phyloP scores from a whole-genome alignment of 345 rosid species.

The Melaleuca alternifolia region DNA sequence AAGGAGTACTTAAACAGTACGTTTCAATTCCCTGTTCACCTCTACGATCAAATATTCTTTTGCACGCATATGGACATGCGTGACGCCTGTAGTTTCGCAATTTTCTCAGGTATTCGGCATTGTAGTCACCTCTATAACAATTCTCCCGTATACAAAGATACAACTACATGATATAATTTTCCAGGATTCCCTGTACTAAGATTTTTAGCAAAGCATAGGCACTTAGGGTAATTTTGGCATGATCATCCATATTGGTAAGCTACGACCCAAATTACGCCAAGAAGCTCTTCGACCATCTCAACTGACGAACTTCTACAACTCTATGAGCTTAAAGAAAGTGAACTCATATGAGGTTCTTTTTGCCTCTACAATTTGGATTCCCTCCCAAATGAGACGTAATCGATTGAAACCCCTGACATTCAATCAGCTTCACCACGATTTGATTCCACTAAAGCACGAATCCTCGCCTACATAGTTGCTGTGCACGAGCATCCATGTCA shows the following conservation, averaged over 20 bases:
- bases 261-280: neutral
- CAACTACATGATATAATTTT: no score
- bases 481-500: no score
- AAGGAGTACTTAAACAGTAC: no score
- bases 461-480: neutral
- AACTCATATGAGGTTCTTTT: neutral
- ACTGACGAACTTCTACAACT: neutral
- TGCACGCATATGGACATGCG: no score
- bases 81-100: no score
- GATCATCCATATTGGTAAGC: neutral
- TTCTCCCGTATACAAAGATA: no score
- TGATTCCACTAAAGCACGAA: neutral
- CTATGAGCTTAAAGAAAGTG: neutral
- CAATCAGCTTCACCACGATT: neutral
- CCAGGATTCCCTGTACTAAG: no score
- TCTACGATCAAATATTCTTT: no score
- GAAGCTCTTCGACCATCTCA: neutral
- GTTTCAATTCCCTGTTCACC: no score
- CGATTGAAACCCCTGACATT: neutral
- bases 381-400: neutral
- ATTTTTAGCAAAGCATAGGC: neutral
- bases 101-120: no score
- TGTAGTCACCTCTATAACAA: no score
- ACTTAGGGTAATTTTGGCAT: neutral
- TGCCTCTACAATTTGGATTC: neutral